Percentiles rank a stretch among this genome's conserved stretches.
Evolutionary conservation across 2,329 filamentous ascomycete species (phyloP).

Genomic region (Xylariomycetidae sp.): DNA sequence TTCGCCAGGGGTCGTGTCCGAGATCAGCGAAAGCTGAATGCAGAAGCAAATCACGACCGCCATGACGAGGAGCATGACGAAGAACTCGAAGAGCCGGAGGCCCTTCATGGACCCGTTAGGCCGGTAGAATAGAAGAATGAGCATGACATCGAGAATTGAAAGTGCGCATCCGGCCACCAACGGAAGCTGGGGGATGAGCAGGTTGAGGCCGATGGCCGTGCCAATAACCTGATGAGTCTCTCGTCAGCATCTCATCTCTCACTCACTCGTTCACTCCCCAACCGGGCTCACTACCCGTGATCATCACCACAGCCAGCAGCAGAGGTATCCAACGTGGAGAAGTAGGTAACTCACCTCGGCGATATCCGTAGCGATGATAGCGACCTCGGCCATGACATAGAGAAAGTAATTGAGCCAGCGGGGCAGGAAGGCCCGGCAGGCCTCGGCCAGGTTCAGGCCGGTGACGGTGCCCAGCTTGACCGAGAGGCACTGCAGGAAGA

Average conservation of each 20-base stretch:
- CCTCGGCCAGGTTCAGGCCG: conserved; percentile 60
- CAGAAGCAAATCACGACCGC: conserved; percentile 66
- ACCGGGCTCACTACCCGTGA: too few relatives aligned
- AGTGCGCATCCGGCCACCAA: conserved; percentile 63
- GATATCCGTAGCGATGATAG: conserved; percentile 67
- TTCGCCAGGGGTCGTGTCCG: conserved; percentile 46
- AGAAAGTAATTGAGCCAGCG: conserved; percentile 57
- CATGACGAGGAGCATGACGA: conserved; percentile 58
- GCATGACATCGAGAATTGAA: conserved; percentile 61
- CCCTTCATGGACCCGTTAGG: conserved; percentile 53
- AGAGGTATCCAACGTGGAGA: too few relatives aligned
- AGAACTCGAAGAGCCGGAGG: conserved; percentile 57
- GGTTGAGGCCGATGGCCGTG: conserved; percentile 62
- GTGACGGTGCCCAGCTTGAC: conserved; percentile 66
- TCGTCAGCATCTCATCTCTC: conserved; percentile 10
- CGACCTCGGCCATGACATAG: conserved; percentile 58
- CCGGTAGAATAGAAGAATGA: conserved; percentile 61
- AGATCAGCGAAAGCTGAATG: conserved; percentile 59
- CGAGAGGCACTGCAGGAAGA: conserved; percentile 61
- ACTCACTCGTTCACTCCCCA: too few relatives aligned
- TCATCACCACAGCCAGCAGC: too few relatives aligned
- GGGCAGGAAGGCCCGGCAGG: conserved; percentile 59
- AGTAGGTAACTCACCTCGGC: conserved; percentile 57
- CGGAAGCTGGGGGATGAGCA: conserved; percentile 57
- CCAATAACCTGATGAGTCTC: conserved; percentile 57